A percentile compares a stretch with the other conserved stretches of the same genome.
phyloP scores from a whole-genome alignment of 257 asterid genomes.

The Lantana camara region DNA sequence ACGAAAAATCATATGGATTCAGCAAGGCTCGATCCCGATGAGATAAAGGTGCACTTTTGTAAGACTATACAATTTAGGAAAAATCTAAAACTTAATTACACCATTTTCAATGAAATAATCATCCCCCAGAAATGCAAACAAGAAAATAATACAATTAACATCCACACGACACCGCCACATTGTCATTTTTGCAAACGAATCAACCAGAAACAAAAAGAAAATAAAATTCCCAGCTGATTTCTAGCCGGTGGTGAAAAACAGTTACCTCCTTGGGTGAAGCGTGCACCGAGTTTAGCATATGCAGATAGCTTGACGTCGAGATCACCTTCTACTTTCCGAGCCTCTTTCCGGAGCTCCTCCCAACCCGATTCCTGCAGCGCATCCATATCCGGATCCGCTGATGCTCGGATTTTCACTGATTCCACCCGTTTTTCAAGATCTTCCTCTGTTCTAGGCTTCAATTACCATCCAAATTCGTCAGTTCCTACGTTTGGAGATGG shows the following conservation, averaged over 20 bases:
- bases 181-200: not conserved
- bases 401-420: conserved; percentile 19
- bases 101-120: not conserved
- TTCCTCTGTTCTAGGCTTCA: not conserved
- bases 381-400: conserved; percentile 48
- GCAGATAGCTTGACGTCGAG: conserved; percentile 76
- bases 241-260: not conserved
- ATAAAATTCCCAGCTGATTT: not conserved
- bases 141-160: not conserved
- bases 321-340: conserved; percentile 74
- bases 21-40: conserved; percentile 14
- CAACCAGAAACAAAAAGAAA: not conserved
- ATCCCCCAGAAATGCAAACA: not conserved
- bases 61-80: not conserved
- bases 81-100: not conserved
- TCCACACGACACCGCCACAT: too few relatives aligned
- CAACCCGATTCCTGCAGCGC: conserved; percentile 63
- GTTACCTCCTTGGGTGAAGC: conserved; percentile 60
- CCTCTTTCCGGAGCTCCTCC: conserved; percentile 78
- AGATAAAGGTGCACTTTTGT: not conserved
- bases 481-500: not conserved
- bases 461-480: conserved; percentile 6
- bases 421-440: conserved; percentile 20
- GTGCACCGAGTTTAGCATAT: conserved; percentile 66
- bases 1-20: not conserved